Percentiles rank a stretch among this genome's conserved stretches.
phyloP scores from a whole-genome alignment of 345 rosid genomes.

The Linum usitatissimum region DNA sequence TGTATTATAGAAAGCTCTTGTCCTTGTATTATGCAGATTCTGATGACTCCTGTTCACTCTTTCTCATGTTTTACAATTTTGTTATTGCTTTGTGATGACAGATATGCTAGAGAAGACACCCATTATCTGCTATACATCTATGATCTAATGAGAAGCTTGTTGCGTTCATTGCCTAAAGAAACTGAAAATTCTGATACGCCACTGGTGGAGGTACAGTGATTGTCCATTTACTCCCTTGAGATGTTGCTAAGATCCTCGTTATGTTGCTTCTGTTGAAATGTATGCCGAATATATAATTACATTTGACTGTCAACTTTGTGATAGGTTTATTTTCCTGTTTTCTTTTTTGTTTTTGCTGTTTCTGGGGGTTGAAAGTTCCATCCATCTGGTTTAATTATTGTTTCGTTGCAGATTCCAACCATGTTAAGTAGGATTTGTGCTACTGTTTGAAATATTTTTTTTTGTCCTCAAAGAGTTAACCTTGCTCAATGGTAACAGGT shows the following conservation, averaged over 20 bases:
- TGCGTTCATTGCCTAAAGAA: constrained; percentile 33
- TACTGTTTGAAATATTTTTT: no score
- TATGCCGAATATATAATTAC: background rate
- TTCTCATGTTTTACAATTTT: background rate
- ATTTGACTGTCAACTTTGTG: no score
- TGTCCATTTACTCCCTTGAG: background rate
- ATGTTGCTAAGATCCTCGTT: background rate
- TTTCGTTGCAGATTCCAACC: no score
- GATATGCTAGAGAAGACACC: constrained; percentile 97
- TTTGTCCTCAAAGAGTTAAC: background rate
- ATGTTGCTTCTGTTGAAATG: background rate
- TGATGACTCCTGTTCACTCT: background rate
- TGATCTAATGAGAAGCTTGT: constrained; percentile 53
- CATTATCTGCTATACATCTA: constrained; percentile 76
- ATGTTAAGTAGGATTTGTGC: no score
- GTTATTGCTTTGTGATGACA: constrained; percentile 22
- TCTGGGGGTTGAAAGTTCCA: no score
- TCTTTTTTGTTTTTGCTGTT: no score
- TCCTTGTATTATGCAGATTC: no score
- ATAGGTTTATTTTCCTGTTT: background rate
- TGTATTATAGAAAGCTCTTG: no score
- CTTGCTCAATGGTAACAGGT: constrained; percentile 35
- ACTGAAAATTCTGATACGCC: constrained; percentile 41
- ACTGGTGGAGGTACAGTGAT: constrained; percentile 48
- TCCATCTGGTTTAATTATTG: no score